These are phyloP conservation scores for Sporothrix sp. DNA, from an alignment of 2,329 filamentous ascomycete species.

Conservation along the genomic window DNA sequence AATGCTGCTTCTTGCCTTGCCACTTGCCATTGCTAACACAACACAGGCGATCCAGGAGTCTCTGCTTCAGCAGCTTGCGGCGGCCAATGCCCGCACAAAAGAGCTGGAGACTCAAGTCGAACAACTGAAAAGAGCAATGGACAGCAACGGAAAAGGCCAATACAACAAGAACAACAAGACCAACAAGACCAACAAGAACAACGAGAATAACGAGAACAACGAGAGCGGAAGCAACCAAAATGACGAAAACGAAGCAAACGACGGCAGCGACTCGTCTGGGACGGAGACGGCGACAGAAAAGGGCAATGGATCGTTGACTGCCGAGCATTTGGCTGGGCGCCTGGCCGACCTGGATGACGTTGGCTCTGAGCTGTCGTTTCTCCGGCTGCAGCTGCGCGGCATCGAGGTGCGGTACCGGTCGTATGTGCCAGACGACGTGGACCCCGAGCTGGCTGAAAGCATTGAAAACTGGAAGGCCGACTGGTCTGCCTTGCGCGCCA, in stretches of 20 bases:
- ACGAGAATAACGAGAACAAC: too few relatives aligned
- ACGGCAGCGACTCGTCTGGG: neutral
- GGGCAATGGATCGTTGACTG: neutral
- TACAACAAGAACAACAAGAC: too few relatives aligned
- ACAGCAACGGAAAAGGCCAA: too few relatives aligned
- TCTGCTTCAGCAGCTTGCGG: conserved; percentile 30
- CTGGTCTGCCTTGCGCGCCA: conserved; percentile 36
- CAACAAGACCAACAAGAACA: too few relatives aligned
- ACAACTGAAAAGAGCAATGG: too few relatives aligned
- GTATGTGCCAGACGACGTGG: conserved; percentile 36
- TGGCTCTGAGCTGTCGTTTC: conserved; percentile 50
- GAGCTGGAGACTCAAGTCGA: conserved; percentile 49
- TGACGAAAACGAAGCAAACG: neutral
- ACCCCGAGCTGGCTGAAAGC: conserved; percentile 48
- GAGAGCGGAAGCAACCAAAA: neutral
- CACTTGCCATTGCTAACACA: neutral
- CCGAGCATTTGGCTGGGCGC: neutral
- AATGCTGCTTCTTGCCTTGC: too few relatives aligned
- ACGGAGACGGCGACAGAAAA: conserved; percentile 1
- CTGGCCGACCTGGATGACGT: conserved; percentile 34
- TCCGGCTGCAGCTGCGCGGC: conserved; percentile 52
- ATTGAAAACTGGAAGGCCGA: conserved; percentile 54
- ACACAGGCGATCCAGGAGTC: conserved; percentile 33
- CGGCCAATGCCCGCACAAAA: conserved; percentile 38
- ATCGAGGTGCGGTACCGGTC: conserved; percentile 48